Evolutionary conservation across 495 filamentous ascomycete genomes (phyloP).

Genomic region (Penicillium subrubescens): DNA sequence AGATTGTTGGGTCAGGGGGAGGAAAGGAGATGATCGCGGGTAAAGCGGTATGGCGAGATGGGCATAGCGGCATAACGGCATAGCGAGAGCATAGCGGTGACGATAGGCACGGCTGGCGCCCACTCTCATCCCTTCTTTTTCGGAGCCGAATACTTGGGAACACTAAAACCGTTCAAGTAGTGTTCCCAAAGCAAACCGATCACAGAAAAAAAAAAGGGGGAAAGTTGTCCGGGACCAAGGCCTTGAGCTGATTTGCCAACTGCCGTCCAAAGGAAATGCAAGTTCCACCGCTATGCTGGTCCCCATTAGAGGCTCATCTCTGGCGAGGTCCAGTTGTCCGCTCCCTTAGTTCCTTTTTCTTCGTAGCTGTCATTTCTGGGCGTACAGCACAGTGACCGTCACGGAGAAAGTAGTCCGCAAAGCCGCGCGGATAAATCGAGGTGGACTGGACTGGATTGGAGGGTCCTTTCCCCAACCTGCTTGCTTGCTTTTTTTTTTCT

Average conservation of each 20-base stretch:
- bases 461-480: background rate
- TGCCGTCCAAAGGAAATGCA: background rate
- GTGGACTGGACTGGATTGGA: background rate
- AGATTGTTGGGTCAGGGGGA: background rate
- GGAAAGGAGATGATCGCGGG: background rate
- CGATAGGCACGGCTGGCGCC: background rate
- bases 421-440: constrained; percentile 36
- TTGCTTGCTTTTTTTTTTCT: background rate
- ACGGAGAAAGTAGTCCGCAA: constrained; percentile 3
- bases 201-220: constrained; percentile 11
- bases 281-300: background rate
- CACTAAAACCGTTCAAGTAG: background rate
- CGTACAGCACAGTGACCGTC: background rate
- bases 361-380: background rate
- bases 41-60: constrained; percentile 6
- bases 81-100: constrained; percentile 3
- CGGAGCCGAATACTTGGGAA: background rate
- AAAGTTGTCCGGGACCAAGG: background rate
- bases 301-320: constrained; percentile 29
- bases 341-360: background rate
- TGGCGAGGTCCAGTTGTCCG: background rate
- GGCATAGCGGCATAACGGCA: background rate
- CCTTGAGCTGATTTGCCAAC: background rate
- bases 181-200: background rate
- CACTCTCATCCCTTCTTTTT: constrained; percentile 4